Conservation (phyloP, 2,329 filamentous ascomycete genomes). For the Ophiocordyceps australis region DNA sequence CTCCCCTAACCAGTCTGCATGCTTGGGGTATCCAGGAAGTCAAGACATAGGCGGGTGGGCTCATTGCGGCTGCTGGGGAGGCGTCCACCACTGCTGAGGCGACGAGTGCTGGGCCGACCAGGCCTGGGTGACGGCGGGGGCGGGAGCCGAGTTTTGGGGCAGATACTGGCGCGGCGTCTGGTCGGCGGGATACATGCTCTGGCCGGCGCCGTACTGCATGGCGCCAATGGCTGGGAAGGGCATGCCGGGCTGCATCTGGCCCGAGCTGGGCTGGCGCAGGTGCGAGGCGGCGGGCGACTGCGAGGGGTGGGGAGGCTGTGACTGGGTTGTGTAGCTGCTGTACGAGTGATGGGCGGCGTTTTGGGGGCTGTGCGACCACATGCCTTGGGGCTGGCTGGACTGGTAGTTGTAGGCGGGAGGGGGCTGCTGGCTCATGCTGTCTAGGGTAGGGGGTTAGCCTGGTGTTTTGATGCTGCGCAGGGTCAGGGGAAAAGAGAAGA, state of each 20-base stretch:
- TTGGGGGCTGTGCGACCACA: conserved; percentile 50
- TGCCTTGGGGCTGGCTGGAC: conserved; percentile 25
- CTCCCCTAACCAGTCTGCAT: conserved; percentile 14
- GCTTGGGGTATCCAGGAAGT: conserved; percentile 17
- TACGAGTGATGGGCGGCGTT: conserved; percentile 39
- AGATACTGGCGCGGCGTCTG: conserved; percentile 50
- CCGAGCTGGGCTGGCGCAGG: conserved; percentile 35
- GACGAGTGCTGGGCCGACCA: conserved; percentile 48
- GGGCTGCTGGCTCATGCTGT: conserved; percentile 28
- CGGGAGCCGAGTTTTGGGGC: conserved; percentile 37
- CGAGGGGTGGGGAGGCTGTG: conserved; percentile 29
- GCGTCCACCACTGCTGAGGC: conserved; percentile 37
- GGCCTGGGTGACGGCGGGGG: conserved; percentile 29
- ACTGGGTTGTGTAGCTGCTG: conserved; percentile 32
- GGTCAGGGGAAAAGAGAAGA: conserved; percentile 10
- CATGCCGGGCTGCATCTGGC: conserved; percentile 39
- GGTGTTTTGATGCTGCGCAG: too few relatives aligned
- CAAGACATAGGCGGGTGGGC: background rate
- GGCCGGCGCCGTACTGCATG: conserved; percentile 36
- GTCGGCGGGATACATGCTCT: conserved; percentile 41
- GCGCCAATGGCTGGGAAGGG: conserved; percentile 46
- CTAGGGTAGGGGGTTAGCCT: conserved; percentile 9
- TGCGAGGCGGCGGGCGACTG: conserved; percentile 43
- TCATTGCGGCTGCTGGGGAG: conserved; percentile 26
- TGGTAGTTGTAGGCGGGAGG: conserved; percentile 52